Evolutionary conservation across 1,284 basidiomycete species (phyloP).

Genomic region (Leccinum colubrinum): DNA sequence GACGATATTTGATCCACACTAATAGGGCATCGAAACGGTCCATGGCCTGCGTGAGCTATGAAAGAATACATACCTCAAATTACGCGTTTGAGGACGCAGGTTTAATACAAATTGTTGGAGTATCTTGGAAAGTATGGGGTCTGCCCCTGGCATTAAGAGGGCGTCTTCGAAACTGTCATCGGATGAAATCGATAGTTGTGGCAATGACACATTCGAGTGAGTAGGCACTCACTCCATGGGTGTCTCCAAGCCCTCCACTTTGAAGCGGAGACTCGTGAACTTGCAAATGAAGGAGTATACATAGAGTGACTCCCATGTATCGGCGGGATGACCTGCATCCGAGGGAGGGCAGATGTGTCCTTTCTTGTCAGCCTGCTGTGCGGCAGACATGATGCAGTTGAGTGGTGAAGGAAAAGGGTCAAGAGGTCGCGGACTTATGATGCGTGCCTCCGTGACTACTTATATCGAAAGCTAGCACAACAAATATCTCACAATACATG

Average conservation of each 20-base stretch:
- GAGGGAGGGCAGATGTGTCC: constrained; percentile 75
- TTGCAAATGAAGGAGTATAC: constrained; percentile 80
- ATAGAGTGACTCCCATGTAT: constrained; percentile 84
- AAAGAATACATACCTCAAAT: constrained; percentile 61
- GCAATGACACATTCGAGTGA: constrained; percentile 15
- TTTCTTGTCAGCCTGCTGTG: constrained; percentile 46
- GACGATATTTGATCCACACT: constrained; percentile 76
- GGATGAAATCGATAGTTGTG: constrained; percentile 32
- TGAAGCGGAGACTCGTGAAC: constrained; percentile 69
- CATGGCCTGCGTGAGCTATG: constrained; percentile 23
- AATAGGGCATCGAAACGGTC: constrained; percentile 33
- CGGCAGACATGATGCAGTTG: constrained; percentile 40
- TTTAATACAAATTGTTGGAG: constrained; percentile 74
- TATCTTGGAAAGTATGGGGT: constrained; percentile 66
- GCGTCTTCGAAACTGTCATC: constrained; percentile 71
- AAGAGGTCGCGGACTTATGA: constrained; percentile 35
- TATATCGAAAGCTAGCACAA: constrained; percentile 34
- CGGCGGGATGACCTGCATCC: constrained; percentile 65
- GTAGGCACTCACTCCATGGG: constrained; percentile 69
- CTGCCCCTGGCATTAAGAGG: constrained; percentile 63
- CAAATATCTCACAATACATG: constrained; percentile 37
- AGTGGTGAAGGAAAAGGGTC: constrained; percentile 35
- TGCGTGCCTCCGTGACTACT: constrained; percentile 35
- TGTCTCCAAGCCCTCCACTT: constrained; percentile 72
- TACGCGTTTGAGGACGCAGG: constrained; percentile 79